Base-by-base conservation (phyloP, 106 monocot species). In the Allium fistulosum region DNA sequence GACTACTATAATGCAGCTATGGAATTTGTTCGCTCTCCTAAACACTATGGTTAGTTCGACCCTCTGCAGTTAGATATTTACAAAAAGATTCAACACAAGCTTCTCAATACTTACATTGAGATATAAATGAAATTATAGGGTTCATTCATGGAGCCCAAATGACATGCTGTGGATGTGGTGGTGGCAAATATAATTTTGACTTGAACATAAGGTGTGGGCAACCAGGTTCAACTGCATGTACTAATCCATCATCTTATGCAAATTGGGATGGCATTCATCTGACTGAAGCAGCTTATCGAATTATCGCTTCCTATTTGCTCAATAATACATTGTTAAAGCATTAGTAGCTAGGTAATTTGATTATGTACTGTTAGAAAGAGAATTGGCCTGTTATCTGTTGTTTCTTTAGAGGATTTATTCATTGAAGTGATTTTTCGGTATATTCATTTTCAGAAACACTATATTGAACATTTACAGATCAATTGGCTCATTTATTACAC, bases 251-350 rank as follows among this genome's bases (percentile, higher is more conserved):
- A 6, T 51, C 63, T 26, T 79, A 82, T 52, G 65, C 68, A 12
- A 73, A 69, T 49, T 86, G 86, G 86, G 86, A 86, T 64, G 86
- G 86, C 61, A 66, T 82, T 53, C 86, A 86, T 73, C 16, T 86
- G 68, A 86, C 86, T 7, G 86, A 86, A 71, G 82, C 82, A 0
- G 82, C 78, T 7, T 76, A 82, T 47, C 27, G 18, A 9, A 22
- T 68, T 7, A 78, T 85, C 10, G 72, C 81, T 16, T 8, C 26
- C 8, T 61, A 70, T 17, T 18, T 74, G 55, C 66, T 81, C 37
- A 37, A 37, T 37, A 2, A 37, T 37, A 4, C 37, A 5, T 37
- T 37, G 37, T 37, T 37, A 37, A 37, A 37, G 37, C 37, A 4
- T 37, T 37, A 37, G 37, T 37, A 37, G 37, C 37, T 37, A 37